phyloP scores from a whole-genome alignment of 371 early-diverging fungal species.

The Actinomucor elegans region DNA sequence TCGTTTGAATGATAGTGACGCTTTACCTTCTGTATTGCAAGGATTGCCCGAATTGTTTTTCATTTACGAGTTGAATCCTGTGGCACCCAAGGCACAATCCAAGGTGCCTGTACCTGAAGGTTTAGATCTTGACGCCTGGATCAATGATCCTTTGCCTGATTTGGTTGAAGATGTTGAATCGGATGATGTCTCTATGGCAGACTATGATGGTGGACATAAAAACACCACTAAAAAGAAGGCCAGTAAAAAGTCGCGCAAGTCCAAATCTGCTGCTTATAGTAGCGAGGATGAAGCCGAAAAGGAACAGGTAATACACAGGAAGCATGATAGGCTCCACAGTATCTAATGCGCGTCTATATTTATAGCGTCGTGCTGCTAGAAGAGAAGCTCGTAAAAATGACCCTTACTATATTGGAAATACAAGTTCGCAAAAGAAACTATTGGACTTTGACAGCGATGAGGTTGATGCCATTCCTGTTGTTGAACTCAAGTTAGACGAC shows the following conservation, averaged over 20 bases:
- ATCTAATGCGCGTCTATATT: neutral
- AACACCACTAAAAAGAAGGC: slow-evolving; percentile 29
- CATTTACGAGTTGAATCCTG: slow-evolving; percentile 87
- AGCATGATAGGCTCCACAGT: neutral
- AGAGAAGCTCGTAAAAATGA: slow-evolving; percentile 65
- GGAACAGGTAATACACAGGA: slow-evolving; percentile 37
- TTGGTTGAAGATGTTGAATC: slow-evolving; percentile 44
- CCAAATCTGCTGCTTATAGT: slow-evolving; percentile 2
- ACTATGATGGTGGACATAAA: too few relatives aligned
- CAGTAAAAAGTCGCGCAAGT: slow-evolving; percentile 16
- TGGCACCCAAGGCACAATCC: slow-evolving; percentile 88
- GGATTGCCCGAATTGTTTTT: slow-evolving; percentile 70
- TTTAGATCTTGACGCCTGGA: slow-evolving; percentile 83
- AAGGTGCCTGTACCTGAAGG: slow-evolving; percentile 90
- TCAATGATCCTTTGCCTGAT: slow-evolving; percentile 71
- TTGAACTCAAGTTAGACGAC: slow-evolving; percentile 69
- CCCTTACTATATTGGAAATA: slow-evolving; percentile 71
- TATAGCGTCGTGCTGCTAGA: slow-evolving; percentile 61
- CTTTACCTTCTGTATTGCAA: slow-evolving; percentile 34
- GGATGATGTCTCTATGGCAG: too few relatives aligned
- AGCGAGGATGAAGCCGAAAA: slow-evolving; percentile 45
- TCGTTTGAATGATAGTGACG: neutral
- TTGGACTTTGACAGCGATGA: slow-evolving; percentile 52
- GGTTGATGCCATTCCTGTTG: slow-evolving; percentile 83
- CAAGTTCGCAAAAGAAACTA: slow-evolving; percentile 14